phyloP scores from a whole-genome alignment of 371 early-diverging fungal genomes.

The Syncephalastrum sp. region DNA sequence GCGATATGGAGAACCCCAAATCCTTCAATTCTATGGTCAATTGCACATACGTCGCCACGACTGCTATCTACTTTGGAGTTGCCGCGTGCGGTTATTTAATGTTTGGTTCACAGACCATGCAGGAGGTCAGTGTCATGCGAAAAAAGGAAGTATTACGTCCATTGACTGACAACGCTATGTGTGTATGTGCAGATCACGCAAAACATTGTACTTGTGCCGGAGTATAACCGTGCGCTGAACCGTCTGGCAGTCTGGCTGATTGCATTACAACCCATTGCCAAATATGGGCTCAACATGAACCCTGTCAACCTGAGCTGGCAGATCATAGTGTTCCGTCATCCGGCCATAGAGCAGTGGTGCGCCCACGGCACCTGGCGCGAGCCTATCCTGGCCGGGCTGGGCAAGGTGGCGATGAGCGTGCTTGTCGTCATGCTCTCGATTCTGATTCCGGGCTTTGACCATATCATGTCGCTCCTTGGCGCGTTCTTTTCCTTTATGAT shows the following conservation, averaged over 20 bases:
- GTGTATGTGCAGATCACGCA: conserved; percentile 56
- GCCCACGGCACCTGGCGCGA: conserved; percentile 24
- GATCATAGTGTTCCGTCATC: conserved; percentile 27
- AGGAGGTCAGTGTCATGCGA: conserved; percentile 46
- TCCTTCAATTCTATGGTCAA: conserved; percentile 41
- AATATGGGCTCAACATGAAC: conserved; percentile 61
- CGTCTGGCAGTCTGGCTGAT: conserved; percentile 59
- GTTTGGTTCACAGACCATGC: conserved; percentile 70
- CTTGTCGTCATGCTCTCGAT: conserved; percentile 51
- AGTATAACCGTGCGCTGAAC: conserved; percentile 56
- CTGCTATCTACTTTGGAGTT: conserved; percentile 34
- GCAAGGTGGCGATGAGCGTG: conserved; percentile 25
- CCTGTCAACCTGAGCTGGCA: conserved; percentile 64
- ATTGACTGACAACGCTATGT: not conserved
- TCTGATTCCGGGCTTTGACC: conserved; percentile 59
- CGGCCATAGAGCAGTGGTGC: conserved; percentile 20
- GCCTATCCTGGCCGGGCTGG: conserved; percentile 17
- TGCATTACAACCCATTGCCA: conserved; percentile 70
- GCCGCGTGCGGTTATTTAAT: conserved; percentile 69
- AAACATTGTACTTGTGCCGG: conserved; percentile 61
- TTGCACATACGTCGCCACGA: conserved; percentile 34
- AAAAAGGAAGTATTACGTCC: not conserved
- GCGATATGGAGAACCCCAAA: conserved; percentile 50
- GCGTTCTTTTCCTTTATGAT: conserved; percentile 43
- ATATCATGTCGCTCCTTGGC: conserved; percentile 65